These are phyloP conservation scores for Camillea tinctor DNA, from an alignment of 2,329 filamentous ascomycete species.

Conservation along the genomic window DNA sequence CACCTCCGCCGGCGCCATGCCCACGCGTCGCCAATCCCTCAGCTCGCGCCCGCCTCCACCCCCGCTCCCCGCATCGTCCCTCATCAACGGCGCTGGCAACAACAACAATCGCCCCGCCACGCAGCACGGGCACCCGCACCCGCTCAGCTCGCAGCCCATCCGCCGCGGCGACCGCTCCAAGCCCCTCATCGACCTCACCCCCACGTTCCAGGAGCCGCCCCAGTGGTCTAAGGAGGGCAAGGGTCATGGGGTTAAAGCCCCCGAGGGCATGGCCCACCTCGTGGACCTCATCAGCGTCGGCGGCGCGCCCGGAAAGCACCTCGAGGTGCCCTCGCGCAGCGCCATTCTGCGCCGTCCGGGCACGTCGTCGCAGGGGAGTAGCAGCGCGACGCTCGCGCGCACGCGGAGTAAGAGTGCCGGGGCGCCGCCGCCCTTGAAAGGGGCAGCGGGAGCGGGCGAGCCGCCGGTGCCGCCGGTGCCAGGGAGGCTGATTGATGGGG, in stretches of 20 bases:
- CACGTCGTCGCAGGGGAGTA: not conserved
- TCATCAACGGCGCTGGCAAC: not conserved
- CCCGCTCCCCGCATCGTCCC: constrained; percentile 10
- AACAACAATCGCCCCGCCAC: not conserved
- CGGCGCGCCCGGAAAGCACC: constrained; percentile 1
- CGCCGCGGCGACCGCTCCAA: constrained; percentile 26
- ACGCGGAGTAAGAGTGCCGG: constrained; percentile 30
- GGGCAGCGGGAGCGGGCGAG: constrained; percentile 21
- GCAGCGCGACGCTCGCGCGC: constrained; percentile 14
- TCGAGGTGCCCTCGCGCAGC: constrained; percentile 26
- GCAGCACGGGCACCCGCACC: not conserved
- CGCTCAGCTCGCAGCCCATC: constrained; percentile 11
- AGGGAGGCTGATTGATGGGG: constrained; percentile 4
- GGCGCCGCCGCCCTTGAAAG: too few relatives aligned
- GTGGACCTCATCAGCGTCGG: constrained; percentile 30
- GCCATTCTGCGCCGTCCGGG: constrained; percentile 19
- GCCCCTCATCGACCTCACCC: constrained; percentile 29
- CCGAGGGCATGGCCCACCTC: constrained; percentile 31
- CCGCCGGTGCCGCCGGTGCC: constrained; percentile 19
- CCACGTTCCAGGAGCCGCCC: constrained; percentile 27
- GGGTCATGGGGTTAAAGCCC: constrained; percentile 32
- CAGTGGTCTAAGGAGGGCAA: constrained; percentile 30
- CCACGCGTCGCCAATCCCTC: constrained; percentile 20
- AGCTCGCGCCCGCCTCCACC: constrained; percentile 16
- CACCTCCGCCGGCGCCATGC: constrained; percentile 18